Conservation (phyloP, 257 asterid genomes). For the Coffea eugenioides region DNA sequence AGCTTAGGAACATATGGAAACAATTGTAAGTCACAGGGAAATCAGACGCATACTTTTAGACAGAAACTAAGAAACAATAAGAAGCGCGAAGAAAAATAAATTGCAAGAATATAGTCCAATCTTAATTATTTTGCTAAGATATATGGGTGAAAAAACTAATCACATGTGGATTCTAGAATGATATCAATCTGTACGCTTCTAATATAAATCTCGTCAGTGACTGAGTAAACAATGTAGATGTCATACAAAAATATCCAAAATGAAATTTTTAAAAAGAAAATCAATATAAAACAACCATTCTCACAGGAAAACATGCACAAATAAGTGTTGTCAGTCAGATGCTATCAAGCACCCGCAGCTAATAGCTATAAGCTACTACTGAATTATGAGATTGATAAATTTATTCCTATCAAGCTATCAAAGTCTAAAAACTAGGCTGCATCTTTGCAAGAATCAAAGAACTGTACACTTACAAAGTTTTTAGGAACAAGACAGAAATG, state of each 20-base stretch:
- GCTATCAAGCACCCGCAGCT: not conserved
- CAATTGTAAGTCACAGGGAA: no score
- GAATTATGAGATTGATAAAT: not conserved
- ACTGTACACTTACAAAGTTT: constrained; percentile 65
- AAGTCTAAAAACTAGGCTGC: not conserved
- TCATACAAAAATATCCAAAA: not conserved
- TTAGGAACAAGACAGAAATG: constrained; percentile 58
- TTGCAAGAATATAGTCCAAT: no score
- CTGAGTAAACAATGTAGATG: no score
- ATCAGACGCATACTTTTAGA: no score
- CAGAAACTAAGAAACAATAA: no score
- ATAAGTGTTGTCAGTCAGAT: not conserved
- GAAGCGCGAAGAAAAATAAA: no score
- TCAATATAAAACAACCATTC: not conserved
- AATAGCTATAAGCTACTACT: not conserved
- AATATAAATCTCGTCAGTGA: not conserved
- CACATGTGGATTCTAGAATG: not conserved
- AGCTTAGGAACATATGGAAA: not conserved
- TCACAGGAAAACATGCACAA: not conserved
- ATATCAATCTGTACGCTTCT: not conserved
- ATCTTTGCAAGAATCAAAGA: not conserved
- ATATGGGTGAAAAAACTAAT: no score
- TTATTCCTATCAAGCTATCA: not conserved
- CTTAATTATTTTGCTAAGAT: no score
- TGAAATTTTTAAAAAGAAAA: not conserved